phyloP scores from a whole-genome alignment of 129 eudicot genomes.

The Artemisia argyi region DNA sequence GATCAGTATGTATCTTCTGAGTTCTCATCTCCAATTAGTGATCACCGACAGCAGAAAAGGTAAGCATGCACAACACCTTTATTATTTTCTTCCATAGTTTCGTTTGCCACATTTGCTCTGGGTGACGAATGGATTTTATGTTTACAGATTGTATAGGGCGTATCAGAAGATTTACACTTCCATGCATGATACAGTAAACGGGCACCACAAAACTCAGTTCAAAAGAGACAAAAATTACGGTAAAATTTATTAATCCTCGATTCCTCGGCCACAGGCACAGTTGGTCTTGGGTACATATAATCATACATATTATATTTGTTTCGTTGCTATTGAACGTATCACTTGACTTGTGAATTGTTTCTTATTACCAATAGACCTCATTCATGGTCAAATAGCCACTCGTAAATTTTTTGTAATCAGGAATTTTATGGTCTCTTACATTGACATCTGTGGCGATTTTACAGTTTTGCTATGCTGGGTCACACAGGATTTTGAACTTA shows the following conservation, averaged over 20 bases:
- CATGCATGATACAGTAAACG: slow-evolving; percentile 82
- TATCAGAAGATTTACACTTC: slow-evolving; percentile 79
- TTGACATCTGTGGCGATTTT: neutral
- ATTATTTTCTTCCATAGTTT: neutral
- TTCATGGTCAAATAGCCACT: too few relatives aligned
- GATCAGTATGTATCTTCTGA: slow-evolving; percentile 93
- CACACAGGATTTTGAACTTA: slow-evolving; percentile 79
- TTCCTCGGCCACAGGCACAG: too few relatives aligned
- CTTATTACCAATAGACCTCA: too few relatives aligned
- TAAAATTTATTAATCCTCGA: slow-evolving; percentile 10
- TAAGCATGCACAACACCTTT: slow-evolving; percentile 16
- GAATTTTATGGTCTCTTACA: neutral
- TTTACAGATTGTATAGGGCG: slow-evolving; percentile 77
- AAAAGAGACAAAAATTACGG: slow-evolving; percentile 94
- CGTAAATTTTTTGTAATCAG: neutral
- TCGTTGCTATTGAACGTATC: too few relatives aligned
- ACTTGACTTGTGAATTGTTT: too few relatives aligned
- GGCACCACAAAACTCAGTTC: slow-evolving; percentile 95
- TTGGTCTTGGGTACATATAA: too few relatives aligned
- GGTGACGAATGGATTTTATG: slow-evolving; percentile 3
- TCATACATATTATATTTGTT: too few relatives aligned
- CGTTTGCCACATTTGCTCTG: neutral
- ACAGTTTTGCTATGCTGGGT: slow-evolving; percentile 93
- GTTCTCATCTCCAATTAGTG: slow-evolving; percentile 77
- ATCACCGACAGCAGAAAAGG: slow-evolving; percentile 80